Evolutionary conservation across 2,329 filamentous ascomycete genomes (phyloP), one percentile per base, ranked within the genome.

Genomic region (Coleophoma cylindrospora): DNA sequence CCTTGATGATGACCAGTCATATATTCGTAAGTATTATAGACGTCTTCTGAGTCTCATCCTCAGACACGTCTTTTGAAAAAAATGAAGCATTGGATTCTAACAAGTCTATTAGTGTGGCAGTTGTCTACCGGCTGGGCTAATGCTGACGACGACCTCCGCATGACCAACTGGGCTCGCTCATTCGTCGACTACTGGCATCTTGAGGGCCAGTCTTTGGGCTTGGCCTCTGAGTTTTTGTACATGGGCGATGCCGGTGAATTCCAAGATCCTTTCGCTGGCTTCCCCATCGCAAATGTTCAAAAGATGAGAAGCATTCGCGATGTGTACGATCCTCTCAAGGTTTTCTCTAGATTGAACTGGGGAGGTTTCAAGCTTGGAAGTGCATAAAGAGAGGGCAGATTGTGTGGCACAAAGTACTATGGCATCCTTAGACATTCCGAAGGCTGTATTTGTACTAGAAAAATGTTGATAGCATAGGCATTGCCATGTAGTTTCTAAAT

Each of bases 81-180:
- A 14, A 36, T 38, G n/a, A 22, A 14, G 13, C 3, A 13, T 45
- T 12, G 17, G 13, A 17, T 43, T 32, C n/a, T 34, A 46, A 27
- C 27, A 27, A 3, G 9, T 27, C 3, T 3, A 27, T 27, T 21
- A 71, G 68, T 63, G 37, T 71, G 65, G 66, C 68, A 72, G 58
- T 53, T 70, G 17, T 62, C 64, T 15, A 71, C 68, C 0, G 63
- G 61, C 0, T 73, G 69, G 69, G 63, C 50, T 12, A 55, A 64
- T 10, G 62, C 59, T 0, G 55, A 62, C 7, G 68, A 72, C 47
- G 68, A 70, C 43, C 50, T 67, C 5, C 62, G 68, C 0, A 57
- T 73, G 17, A 60, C 64, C 2, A 55, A 58, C 14, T 72, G 68
- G 65, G 52, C 62, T 1, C 62, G 57, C 10, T 51, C 55, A 17